A percentile compares a stretch with the other conserved stretches of the same genome.
Conservation (phyloP, 345 rosid genomes). For the Aquilaria yunnanensis region DNA sequence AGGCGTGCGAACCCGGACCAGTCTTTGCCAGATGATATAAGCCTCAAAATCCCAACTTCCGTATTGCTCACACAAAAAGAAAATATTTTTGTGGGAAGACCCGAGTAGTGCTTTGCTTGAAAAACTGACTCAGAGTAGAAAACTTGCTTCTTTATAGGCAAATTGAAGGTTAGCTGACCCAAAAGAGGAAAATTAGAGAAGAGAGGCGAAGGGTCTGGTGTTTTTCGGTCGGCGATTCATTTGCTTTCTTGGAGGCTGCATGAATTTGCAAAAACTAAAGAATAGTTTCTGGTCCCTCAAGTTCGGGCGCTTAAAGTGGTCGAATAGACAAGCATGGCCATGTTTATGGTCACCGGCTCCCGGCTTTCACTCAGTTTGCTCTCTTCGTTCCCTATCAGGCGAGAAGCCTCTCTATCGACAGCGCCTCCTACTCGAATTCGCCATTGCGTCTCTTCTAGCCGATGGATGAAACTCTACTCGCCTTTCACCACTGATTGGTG, state of each 20-base stretch:
- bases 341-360: constrained; percentile 36
- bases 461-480: constrained; percentile 43
- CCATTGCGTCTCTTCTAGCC: constrained; percentile 55
- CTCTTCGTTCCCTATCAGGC: constrained; percentile 19
- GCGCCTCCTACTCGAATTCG: constrained; percentile 38
- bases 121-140: not conserved
- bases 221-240: not conserved
- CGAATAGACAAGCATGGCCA: constrained; percentile 26
- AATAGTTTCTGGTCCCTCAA: constrained; percentile 26
- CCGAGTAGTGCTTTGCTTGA: not conserved
- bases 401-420: constrained; percentile 30
- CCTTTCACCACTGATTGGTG: constrained; percentile 30
- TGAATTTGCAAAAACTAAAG: constrained; percentile 37
- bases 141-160: no score
- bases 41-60: not conserved
- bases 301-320: constrained; percentile 32
- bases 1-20: no score
- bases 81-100: not conserved
- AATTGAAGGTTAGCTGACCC: not conserved
- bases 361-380: constrained; percentile 23
- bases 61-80: not conserved
- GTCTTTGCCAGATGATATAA: not conserved
- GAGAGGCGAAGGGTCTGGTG: not conserved
- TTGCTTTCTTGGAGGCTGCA: constrained; percentile 35
- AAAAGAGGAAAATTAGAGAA: constrained; percentile 1